phyloP scores from a whole-genome alignment of 768 basidiomycete genomes.

The Russula abietina region DNA sequence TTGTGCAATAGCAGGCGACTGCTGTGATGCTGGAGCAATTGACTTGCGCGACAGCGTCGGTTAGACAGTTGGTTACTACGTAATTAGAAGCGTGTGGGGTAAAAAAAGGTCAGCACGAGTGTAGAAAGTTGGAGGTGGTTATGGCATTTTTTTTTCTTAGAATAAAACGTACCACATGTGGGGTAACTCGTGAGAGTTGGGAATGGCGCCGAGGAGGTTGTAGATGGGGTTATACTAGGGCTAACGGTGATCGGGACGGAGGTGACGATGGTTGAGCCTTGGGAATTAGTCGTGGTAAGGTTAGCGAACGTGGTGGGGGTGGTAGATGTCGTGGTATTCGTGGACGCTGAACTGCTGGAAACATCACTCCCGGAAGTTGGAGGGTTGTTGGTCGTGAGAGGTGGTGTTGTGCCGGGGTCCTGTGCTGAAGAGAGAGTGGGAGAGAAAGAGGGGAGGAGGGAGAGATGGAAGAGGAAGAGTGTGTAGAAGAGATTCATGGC shows the following conservation, averaged over 20 bases:
- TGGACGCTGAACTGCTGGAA: background rate
- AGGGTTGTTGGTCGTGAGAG: too few relatives aligned
- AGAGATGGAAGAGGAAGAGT: background rate
- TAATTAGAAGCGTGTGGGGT: background rate
- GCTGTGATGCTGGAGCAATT: constrained; percentile 43
- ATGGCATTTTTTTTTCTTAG: background rate
- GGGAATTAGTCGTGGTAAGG: constrained; percentile 20
- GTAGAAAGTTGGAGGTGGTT: background rate
- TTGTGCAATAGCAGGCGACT: constrained; percentile 46
- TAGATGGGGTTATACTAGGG: background rate
- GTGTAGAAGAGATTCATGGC: background rate
- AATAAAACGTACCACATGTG: constrained; percentile 17
- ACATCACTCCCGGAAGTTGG: background rate
- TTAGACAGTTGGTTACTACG: constrained; percentile 43
- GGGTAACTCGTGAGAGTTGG: constrained; percentile 16
- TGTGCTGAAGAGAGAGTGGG: background rate
- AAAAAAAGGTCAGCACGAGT: background rate
- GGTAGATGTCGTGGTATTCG: background rate
- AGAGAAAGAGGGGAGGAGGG: background rate
- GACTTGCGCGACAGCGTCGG: constrained; percentile 33
- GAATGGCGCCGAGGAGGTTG: constrained; percentile 14
- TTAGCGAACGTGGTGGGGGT: constrained; percentile 4
- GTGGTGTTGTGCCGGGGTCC: background rate
- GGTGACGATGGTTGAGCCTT: constrained; percentile 19
- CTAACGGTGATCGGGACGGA: constrained; percentile 22